Evolutionary conservation across 345 rosid genomes (phyloP).

Genomic region (Arabidopsis suecica): DNA sequence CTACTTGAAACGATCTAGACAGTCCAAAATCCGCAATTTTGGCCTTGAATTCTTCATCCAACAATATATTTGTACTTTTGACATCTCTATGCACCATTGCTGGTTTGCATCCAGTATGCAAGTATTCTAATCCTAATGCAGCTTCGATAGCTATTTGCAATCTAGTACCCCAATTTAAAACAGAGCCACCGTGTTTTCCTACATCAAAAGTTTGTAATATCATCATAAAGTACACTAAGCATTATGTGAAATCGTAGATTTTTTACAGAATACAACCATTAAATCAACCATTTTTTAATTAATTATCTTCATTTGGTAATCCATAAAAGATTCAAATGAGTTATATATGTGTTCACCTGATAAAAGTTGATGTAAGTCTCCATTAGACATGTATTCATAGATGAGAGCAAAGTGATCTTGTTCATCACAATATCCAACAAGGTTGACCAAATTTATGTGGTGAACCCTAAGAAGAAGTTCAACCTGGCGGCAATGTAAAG

Average conservation of each 20-base stretch:
- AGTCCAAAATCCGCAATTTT: conserved; percentile 47
- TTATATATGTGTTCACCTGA: conserved; percentile 30
- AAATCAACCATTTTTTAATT: neutral
- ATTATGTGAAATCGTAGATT: neutral
- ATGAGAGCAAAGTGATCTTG: conserved; percentile 43
- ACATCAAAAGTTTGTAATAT: neutral
- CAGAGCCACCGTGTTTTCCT: conserved; percentile 31
- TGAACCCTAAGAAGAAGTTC: conserved; percentile 50
- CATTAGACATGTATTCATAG: conserved; percentile 55
- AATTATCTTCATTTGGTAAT: neutral
- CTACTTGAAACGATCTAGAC: conserved; percentile 37
- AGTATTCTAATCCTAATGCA: conserved; percentile 47
- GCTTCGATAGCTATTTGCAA: conserved; percentile 53
- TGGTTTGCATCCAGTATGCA: conserved; percentile 42
- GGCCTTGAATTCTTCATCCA: conserved; percentile 54
- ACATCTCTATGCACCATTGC: conserved; percentile 42
- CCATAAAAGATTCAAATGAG: neutral
- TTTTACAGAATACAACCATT: neutral
- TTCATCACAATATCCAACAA: conserved; percentile 51
- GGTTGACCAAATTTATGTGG: conserved; percentile 49
- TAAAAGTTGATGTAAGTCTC: conserved; percentile 41
- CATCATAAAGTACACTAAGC: neutral
- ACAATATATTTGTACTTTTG: conserved; percentile 36
- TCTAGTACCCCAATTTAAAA: conserved; percentile 47
- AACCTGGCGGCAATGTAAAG: conserved; percentile 33